Conservation (phyloP, 140 eudicot genomes). For the Cichorium intybus region DNA sequence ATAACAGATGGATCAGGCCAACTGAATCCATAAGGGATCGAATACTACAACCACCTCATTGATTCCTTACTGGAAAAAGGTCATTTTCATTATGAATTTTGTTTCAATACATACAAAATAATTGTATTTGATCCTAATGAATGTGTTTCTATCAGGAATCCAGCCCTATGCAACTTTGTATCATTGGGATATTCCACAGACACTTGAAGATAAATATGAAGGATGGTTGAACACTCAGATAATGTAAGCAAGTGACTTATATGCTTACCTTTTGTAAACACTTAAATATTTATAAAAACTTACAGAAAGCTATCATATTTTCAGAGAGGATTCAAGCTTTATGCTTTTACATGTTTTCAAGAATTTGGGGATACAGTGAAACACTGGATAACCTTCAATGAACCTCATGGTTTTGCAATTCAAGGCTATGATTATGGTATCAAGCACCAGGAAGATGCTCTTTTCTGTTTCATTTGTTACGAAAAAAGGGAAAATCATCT, state of each 20-base stretch:
- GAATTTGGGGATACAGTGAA: constrained; percentile 92
- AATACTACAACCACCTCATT: constrained; percentile 71
- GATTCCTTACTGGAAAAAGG: constrained; percentile 82
- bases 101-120: no score
- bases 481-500: constrained; percentile 74
- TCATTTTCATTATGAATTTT: constrained; percentile 12
- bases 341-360: constrained; percentile 74
- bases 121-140: not conserved
- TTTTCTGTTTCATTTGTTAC: constrained; percentile 59
- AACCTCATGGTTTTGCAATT: no score
- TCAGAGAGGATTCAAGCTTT: constrained; percentile 75
- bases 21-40: no score
- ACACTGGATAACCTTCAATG: no score
- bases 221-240: constrained; percentile 71
- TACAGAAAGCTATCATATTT: no score
- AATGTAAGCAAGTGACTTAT: constrained; percentile 38
- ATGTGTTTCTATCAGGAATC: no score
- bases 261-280: not conserved
- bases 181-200: constrained; percentile 97
- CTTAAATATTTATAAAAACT: not conserved
- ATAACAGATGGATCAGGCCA: no score
- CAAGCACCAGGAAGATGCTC: constrained; percentile 99
- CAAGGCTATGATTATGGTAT: constrained; percentile 69
- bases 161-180: constrained; percentile 81
- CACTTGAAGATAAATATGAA: constrained; percentile 73